A percentile compares a stretch with the other conserved stretches of the same genome.
Evolutionary conservation across 2,329 filamentous ascomycete species (phyloP).

Genomic region (Apiospora marii): DNA sequence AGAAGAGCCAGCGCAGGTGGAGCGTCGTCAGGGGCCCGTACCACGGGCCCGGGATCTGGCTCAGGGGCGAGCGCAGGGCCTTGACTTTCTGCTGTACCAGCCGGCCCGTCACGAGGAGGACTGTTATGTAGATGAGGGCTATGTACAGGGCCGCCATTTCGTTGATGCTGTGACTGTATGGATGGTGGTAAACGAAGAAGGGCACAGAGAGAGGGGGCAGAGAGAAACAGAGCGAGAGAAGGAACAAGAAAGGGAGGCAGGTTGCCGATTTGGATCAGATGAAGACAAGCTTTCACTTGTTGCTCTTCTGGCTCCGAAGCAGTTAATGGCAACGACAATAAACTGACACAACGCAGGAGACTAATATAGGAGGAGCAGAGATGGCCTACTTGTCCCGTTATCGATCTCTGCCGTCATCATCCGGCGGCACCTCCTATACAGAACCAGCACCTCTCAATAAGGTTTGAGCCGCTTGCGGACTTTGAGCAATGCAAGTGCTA

Average conservation of each 20-base stretch:
- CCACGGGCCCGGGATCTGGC: constrained; percentile 32
- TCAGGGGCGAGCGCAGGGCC: constrained; percentile 26
- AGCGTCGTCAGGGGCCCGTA: constrained; percentile 33
- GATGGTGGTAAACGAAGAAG: too few species aligned
- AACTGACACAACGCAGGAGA: not conserved
- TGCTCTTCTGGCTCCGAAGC: not conserved
- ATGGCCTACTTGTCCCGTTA: not conserved
- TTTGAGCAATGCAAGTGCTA: not conserved
- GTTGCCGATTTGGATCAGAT: not conserved
- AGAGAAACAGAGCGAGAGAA: too few species aligned
- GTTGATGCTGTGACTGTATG: not conserved
- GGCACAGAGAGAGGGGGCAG: too few species aligned
- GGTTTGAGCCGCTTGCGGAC: not conserved
- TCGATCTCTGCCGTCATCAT: not conserved
- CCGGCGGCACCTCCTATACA: not conserved
- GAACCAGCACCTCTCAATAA: not conserved
- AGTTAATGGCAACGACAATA: not conserved
- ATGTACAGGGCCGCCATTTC: not conserved
- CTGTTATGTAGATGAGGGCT: not conserved
- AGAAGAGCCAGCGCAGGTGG: constrained; percentile 34
- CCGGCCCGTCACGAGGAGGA: not conserved
- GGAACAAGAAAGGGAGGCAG: not conserved
- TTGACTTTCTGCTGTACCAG: not conserved
- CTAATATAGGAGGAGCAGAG: not conserved
- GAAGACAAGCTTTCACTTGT: not conserved